Percentiles rank a stretch among this genome's conserved stretches.
These are phyloP conservation scores for Porphyrellus sp. DNA, from an alignment of 1,284 basidiomycete species.

Conservation along the genomic window DNA sequence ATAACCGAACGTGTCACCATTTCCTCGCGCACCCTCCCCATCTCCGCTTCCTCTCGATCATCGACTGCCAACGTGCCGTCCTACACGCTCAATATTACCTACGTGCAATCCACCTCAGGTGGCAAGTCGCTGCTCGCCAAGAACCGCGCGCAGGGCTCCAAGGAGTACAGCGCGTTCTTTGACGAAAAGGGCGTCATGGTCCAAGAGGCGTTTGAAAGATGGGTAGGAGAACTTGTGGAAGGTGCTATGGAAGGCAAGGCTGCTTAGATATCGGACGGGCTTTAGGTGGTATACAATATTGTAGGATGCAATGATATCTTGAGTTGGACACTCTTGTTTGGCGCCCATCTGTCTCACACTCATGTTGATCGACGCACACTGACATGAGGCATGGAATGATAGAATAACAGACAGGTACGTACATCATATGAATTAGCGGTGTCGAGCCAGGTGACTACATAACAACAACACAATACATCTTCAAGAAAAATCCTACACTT, in stretches of 20 bases:
- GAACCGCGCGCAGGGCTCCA: slow-evolving; percentile 50
- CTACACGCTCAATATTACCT: slow-evolving; percentile 62
- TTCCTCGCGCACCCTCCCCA: slow-evolving; percentile 59
- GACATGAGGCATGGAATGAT: neutral
- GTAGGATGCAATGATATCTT: slow-evolving; percentile 33
- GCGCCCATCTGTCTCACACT: neutral
- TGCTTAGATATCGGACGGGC: slow-evolving; percentile 19
- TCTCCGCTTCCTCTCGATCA: slow-evolving; percentile 28
- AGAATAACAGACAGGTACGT: neutral
- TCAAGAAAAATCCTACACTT: slow-evolving; percentile 23
- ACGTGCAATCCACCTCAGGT: slow-evolving; percentile 69
- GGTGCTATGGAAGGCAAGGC: slow-evolving; percentile 54
- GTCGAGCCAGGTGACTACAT: neutral
- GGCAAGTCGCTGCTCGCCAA: slow-evolving; percentile 74
- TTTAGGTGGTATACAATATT: slow-evolving; percentile 24
- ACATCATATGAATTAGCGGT: slow-evolving; percentile 14
- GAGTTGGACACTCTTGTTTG: neutral
- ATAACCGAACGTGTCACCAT: slow-evolving; percentile 79
- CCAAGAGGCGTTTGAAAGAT: slow-evolving; percentile 65
- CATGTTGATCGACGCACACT: neutral
- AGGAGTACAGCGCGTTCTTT: slow-evolving; percentile 66
- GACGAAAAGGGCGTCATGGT: slow-evolving; percentile 68
- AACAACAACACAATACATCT: neutral
- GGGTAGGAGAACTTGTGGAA: slow-evolving; percentile 69
- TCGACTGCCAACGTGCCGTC: slow-evolving; percentile 45